Evolutionary conservation across 2,329 filamentous ascomycete species (phyloP).

Genomic region (Emergomyces africanus): DNA sequence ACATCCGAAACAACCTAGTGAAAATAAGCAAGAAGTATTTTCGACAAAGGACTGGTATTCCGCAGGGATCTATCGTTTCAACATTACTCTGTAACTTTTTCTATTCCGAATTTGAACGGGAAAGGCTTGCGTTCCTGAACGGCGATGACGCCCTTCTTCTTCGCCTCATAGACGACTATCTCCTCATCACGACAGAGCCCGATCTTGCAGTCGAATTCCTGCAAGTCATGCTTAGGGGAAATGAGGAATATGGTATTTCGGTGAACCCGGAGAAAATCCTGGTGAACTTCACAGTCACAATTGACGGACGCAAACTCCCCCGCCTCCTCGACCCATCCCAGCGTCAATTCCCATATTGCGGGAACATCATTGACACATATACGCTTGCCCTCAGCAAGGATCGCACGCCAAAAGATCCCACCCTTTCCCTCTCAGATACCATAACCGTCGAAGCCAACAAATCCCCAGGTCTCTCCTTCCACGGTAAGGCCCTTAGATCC

Average conservation of each 20-base stretch:
- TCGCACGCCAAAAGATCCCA: constrained; percentile 41
- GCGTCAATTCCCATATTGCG: constrained; percentile 71
- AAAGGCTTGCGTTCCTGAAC: constrained; percentile 53
- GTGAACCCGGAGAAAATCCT: constrained; percentile 70
- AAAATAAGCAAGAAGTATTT: constrained; percentile 83
- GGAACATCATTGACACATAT: constrained; percentile 58
- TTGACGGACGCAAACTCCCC: constrained; percentile 42
- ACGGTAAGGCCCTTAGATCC: constrained; percentile 58
- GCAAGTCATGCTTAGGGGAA: constrained; percentile 63
- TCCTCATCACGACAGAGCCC: constrained; percentile 65
- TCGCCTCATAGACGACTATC: constrained; percentile 82
- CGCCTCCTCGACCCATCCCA: constrained; percentile 30
- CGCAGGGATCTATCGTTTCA: constrained; percentile 83
- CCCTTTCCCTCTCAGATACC: constrained; percentile 49
- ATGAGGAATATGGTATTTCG: constrained; percentile 66
- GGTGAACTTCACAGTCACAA: constrained; percentile 61
- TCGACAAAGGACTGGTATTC: constrained; percentile 77
- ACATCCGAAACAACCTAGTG: constrained; percentile 75
- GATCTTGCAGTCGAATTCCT: constrained; percentile 60
- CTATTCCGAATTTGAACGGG: constrained; percentile 72
- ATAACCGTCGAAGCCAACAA: constrained; percentile 68
- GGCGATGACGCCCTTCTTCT: constrained; percentile 49
- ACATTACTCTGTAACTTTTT: constrained; percentile 88
- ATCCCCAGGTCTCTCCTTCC: constrained; percentile 62
- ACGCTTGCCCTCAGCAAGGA: constrained; percentile 67